These are phyloP conservation scores for Neurospora crassa DNA, from an alignment of 2,329 filamentous ascomycete genomes.

Conservation along the genomic window DNA sequence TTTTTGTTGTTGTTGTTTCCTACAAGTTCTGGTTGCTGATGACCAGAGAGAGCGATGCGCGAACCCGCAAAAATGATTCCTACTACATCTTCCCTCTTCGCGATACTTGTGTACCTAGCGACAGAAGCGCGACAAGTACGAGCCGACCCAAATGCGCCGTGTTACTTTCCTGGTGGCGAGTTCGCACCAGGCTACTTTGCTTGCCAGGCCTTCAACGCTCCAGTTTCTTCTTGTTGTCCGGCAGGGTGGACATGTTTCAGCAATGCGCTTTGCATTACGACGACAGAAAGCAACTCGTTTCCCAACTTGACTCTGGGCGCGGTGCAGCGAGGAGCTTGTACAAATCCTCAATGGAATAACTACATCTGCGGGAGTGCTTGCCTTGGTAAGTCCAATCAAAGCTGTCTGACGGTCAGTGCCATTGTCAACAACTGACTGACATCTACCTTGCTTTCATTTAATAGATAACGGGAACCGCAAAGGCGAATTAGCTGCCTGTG, in stretches of 20 bases:
- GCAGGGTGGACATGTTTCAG: slow-evolving; percentile 19
- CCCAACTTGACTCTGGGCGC: slow-evolving; percentile 15
- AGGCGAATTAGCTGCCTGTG: slow-evolving; percentile 13
- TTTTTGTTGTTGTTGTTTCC: neutral
- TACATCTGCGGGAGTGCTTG: slow-evolving; percentile 17
- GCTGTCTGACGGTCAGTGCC: too few species aligned
- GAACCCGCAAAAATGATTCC: neutral
- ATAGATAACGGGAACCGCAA: slow-evolving; percentile 6
- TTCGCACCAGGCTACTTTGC: slow-evolving; percentile 15
- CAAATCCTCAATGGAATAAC: slow-evolving; percentile 18
- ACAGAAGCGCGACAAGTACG: neutral
- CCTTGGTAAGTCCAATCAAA: slow-evolving; percentile 9
- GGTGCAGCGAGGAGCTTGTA: slow-evolving; percentile 16
- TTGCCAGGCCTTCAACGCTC: slow-evolving; percentile 11
- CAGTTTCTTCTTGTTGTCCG: slow-evolving; percentile 17
- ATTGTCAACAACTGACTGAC: too few species aligned
- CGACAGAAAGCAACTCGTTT: slow-evolving; percentile 8
- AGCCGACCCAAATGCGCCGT: slow-evolving; percentile 18
- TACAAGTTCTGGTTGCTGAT: neutral
- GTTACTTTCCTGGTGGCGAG: slow-evolving; percentile 15
- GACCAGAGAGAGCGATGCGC: neutral
- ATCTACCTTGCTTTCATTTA: neutral
- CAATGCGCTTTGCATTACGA: slow-evolving; percentile 17
- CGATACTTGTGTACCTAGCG: neutral
- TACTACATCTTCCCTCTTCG: neutral